A percentile compares a stretch with the other conserved stretches of the same genome.
Evolutionary conservation across 1,139 yeast species (phyloP).

Genomic region (Nadsonia commutata): DNA sequence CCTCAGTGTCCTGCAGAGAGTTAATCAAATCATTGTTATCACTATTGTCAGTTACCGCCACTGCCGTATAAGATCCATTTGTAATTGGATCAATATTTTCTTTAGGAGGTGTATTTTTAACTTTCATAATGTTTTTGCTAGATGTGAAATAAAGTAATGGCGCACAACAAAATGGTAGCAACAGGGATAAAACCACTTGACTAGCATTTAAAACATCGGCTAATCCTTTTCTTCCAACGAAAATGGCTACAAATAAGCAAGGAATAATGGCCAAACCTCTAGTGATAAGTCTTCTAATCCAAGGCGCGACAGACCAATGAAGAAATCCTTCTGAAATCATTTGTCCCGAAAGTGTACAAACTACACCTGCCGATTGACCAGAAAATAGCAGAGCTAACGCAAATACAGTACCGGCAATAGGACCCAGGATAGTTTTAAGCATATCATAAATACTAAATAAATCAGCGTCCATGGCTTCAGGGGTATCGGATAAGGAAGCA

Average conservation of each 20-base stretch:
- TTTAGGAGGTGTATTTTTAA: no score
- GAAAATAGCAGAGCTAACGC: constrained; percentile 61
- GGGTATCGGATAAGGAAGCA: constrained; percentile 44
- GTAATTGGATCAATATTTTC: constrained; percentile 10
- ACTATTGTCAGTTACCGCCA: constrained; percentile 1
- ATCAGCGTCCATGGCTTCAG: constrained; percentile 58
- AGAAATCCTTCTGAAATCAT: constrained; percentile 75
- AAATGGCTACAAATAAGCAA: constrained; percentile 39
- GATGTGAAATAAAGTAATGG: constrained; percentile 69
- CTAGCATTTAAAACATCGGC: constrained; percentile 52
- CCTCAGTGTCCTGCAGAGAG: constrained; percentile 5
- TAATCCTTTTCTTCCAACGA: constrained; percentile 53
- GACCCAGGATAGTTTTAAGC: constrained; percentile 42
- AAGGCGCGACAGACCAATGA: constrained; percentile 59
- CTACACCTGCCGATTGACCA: constrained; percentile 76
- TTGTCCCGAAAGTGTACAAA: constrained; percentile 80
- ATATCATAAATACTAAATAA: constrained; percentile 53
- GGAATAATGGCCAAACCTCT: constrained; percentile 62
- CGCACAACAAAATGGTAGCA: constrained; percentile 61
- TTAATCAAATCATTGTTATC: constrained; percentile 2
- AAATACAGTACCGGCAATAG: constrained; percentile 63
- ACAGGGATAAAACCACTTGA: constrained; percentile 58
- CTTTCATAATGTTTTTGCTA: constrained; percentile 42
- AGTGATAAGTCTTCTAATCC: constrained; percentile 61
- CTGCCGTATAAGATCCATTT: constrained; percentile 1